Evolutionary conservation across 1,139 yeast species (phyloP), one percentile per base, ranked within the genome.

Genomic region (Pneumocystis jirovecii): DNA sequence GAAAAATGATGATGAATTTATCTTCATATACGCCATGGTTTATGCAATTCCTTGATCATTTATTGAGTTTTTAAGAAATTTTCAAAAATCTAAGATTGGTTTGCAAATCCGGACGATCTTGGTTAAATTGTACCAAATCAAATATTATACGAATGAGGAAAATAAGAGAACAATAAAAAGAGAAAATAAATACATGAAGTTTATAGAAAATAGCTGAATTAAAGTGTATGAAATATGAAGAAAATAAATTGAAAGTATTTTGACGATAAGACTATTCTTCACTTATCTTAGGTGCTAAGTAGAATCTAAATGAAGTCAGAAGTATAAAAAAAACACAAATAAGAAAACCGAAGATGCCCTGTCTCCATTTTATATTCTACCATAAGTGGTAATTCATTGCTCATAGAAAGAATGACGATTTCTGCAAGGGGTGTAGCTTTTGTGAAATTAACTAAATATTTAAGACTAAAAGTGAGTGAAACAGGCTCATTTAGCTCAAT

Each of bases 251-350:
- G 12, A 12, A 2, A 25, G n/a, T 8, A 19, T 12, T 12, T 50
- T n/a, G 2, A 50, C 1, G n/a, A 25, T 50, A 12, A 40, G 15
- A 40, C 7, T 25, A 50, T 50, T 89, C 96, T 71, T 89, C 96
- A 70, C 87, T 96, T 75, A 90, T 89, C 82, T 93, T 93, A 68
- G 98, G 98, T 72, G 98, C 98, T 77, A 93, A 83, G 83, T 88
- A 93, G 83, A 88, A 93, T 76, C 96, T 86, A 50, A 31, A 40
- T 40, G 15, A 25, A 8, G 4, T 42, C 15, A 59, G 31, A 60
- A 12, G 10, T 0, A 5, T 10, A 10, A 42, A 39, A 39, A 59
- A 37, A 31, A 4, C 7, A 39, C 0, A 17, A 42, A 42, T 12
- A 60, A 60, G 5, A 10, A 6, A 29, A 39, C 45, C 45, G 17